Evolutionary conservation across 2,329 filamentous ascomycete genomes (phyloP).

Genomic region (Diaporthe sp.): DNA sequence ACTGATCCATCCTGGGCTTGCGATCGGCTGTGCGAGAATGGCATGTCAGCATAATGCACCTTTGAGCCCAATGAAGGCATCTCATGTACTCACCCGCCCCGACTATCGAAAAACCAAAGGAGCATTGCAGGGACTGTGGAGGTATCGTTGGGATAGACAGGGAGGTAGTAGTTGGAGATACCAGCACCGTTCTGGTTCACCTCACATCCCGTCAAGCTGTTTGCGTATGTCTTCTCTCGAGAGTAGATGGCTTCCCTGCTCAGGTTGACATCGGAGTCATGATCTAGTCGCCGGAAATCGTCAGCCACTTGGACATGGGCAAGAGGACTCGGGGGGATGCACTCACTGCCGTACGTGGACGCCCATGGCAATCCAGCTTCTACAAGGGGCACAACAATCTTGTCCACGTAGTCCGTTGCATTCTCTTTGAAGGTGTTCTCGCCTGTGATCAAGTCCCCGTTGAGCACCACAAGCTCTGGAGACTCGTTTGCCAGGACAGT

Average conservation of each 20-base stretch:
- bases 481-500: slow-evolving; percentile 60
- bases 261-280: slow-evolving; percentile 65
- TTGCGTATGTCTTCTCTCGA: slow-evolving; percentile 36
- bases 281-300: slow-evolving; percentile 57
- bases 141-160: slow-evolving; percentile 21
- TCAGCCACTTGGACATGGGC: background rate
- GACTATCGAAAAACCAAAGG: slow-evolving; percentile 74
- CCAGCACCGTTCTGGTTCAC: slow-evolving; percentile 21
- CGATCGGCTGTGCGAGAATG: slow-evolving; percentile 53
- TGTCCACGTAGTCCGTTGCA: slow-evolving; percentile 59
- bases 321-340: fast-evolving
- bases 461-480: slow-evolving; percentile 64
- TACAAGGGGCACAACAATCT: slow-evolving; percentile 60
- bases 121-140: slow-evolving; percentile 49
- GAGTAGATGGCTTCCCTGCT: slow-evolving; percentile 48
- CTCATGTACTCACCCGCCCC: slow-evolving; percentile 53
- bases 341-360: slow-evolving; percentile 58
- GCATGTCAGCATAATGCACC: background rate
- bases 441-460: slow-evolving; percentile 70
- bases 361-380: slow-evolving; percentile 61
- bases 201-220: slow-evolving; percentile 32
- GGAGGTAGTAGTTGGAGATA: slow-evolving; percentile 37
- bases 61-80: fast-evolving
- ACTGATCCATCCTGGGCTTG: slow-evolving; percentile 40
- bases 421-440: slow-evolving; percentile 61